Evolutionary conservation across 1,284 basidiomycete species (phyloP).

Genomic region (Pseudozyma sp.): DNA sequence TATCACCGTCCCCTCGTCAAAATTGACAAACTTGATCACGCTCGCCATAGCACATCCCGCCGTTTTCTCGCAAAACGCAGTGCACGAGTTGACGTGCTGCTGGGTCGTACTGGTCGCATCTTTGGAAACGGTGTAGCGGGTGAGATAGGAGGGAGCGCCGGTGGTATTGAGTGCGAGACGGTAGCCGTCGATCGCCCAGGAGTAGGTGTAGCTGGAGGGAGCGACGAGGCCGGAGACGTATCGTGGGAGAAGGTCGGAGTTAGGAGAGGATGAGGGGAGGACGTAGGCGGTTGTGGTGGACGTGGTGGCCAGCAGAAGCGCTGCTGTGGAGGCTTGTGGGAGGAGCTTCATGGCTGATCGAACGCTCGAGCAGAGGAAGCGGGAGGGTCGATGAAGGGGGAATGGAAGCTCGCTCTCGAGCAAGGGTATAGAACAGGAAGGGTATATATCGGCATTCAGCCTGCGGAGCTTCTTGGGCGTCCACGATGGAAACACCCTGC

Average conservation of each 20-base stretch:
- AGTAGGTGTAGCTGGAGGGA: conserved; percentile 28
- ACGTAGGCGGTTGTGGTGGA: not conserved
- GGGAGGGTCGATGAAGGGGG: too few species aligned
- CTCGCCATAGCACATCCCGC: conserved; percentile 29
- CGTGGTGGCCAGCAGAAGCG: not conserved
- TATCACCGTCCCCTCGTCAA: conserved; percentile 30
- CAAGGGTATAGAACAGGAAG: too few species aligned
- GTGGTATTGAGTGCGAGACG: conserved; percentile 17
- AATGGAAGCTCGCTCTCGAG: too few species aligned
- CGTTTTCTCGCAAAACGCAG: conserved; percentile 14
- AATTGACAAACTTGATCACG: conserved; percentile 30
- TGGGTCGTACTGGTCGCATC: conserved; percentile 16
- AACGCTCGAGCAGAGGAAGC: too few species aligned
- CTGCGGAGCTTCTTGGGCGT: too few species aligned
- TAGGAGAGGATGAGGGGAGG: not conserved
- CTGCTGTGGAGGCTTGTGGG: not conserved
- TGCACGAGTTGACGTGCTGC: conserved; percentile 18
- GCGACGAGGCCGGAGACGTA: conserved; percentile 25
- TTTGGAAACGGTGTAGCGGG: conserved; percentile 14
- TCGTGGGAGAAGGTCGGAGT: conserved; percentile 2
- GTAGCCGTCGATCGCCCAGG: conserved; percentile 26
- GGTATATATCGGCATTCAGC: too few species aligned
- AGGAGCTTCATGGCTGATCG: too few species aligned
- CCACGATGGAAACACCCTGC: too few species aligned
- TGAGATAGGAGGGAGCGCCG: conserved; percentile 17